Evolutionary conservation across 495 filamentous ascomycete genomes (phyloP).

Genomic region (Chaetomium tenue): DNA sequence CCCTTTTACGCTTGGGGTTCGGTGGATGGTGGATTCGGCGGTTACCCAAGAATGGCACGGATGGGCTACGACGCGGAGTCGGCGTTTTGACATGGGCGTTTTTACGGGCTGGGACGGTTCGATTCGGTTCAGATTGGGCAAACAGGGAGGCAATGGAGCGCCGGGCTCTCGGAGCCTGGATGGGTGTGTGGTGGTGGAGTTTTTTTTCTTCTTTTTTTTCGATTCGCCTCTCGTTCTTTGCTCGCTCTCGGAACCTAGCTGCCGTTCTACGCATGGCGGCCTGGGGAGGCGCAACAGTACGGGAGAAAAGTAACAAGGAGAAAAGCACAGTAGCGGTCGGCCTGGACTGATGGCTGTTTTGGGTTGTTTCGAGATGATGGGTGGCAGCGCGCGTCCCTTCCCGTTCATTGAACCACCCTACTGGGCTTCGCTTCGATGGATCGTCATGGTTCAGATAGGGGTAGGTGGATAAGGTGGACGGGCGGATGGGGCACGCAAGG

Average conservation of each 20-base stretch:
- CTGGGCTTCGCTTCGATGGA: not conserved
- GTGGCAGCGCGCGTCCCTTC: not conserved
- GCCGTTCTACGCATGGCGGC: not conserved
- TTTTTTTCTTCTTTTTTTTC: no score
- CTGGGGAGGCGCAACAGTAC: no score
- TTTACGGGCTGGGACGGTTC: not conserved
- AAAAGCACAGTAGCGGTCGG: no score
- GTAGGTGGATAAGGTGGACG: not conserved
- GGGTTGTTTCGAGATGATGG: not conserved
- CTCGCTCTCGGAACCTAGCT: not conserved
- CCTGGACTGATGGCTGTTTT: no score
- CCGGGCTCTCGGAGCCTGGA: not conserved
- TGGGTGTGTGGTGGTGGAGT: not conserved
- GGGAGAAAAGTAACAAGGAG: no score
- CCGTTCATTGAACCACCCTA: not conserved
- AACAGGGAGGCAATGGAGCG: not conserved
- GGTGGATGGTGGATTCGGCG: not conserved
- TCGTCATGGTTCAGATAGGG: not conserved
- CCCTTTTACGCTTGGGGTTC: not conserved
- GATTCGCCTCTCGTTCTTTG: not conserved
- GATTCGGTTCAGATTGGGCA: not conserved
- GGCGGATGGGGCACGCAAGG: no score
- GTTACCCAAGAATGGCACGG: not conserved
- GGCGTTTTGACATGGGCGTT: slow-evolving; percentile 10
- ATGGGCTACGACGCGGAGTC: slow-evolving; percentile 1